Conservation (phyloP, 352 stramenopile genomes). For the Plasmopara halstedii region DNA sequence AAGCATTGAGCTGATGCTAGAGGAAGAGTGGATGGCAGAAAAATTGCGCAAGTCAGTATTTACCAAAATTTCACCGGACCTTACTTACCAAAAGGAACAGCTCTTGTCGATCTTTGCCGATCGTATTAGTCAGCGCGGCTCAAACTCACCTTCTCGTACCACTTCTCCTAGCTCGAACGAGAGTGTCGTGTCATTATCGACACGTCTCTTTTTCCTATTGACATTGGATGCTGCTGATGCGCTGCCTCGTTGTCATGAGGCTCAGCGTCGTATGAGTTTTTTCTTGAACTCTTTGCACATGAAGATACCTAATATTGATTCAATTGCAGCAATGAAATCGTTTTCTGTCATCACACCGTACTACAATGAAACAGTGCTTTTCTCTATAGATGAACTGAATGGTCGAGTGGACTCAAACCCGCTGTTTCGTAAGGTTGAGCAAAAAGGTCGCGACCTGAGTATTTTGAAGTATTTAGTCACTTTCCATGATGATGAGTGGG, state of each 20-base stretch:
- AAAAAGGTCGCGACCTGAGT: conserved; percentile 76
- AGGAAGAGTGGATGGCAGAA: conserved; percentile 83
- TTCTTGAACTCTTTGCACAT: conserved; percentile 86
- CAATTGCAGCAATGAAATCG: conserved; percentile 81
- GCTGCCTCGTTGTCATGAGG: conserved; percentile 76
- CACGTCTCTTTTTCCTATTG: conserved; percentile 75
- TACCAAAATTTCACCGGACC: conserved; percentile 64
- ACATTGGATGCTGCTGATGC: conserved; percentile 79
- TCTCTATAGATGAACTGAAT: conserved; percentile 79
- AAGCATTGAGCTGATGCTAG: conserved; percentile 78
- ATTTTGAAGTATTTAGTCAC: conserved; percentile 87
- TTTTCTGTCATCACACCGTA: conserved; percentile 86
- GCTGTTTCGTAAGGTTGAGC: conserved; percentile 79
- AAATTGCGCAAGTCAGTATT: conserved; percentile 75
- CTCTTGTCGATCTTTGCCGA: conserved; percentile 70
- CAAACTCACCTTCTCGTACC: conserved; percentile 27
- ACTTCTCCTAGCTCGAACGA: conserved; percentile 71
- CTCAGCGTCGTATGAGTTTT: conserved; percentile 84
- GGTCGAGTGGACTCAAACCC: conserved; percentile 76
- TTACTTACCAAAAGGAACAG: conserved; percentile 74
- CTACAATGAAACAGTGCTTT: conserved; percentile 85
- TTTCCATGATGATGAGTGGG: conserved; percentile 84
- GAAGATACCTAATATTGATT: conserved; percentile 78
- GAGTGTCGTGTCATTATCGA: conserved; percentile 69
- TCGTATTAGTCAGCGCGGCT: conserved; percentile 49